phyloP scores from a whole-genome alignment of 306 rosid genomes.

The Biancaea sappan region DNA sequence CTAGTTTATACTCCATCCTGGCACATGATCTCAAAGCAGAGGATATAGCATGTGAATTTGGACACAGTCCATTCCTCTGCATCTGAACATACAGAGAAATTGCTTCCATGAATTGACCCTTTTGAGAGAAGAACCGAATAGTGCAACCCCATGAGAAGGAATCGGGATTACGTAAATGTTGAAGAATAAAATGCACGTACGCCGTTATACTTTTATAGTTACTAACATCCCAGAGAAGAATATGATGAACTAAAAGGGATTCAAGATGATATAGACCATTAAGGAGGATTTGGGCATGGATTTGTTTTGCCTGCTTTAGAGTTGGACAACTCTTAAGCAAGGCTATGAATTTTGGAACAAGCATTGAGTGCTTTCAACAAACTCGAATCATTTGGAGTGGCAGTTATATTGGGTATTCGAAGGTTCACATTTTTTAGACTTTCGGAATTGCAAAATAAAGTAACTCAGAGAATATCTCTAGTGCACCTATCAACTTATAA shows the following conservation, averaged over 20 bases:
- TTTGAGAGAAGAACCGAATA: conserved; percentile 67
- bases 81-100: conserved; percentile 61
- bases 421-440: not conserved
- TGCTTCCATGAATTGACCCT: conserved; percentile 61
- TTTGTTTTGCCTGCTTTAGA: conserved; percentile 58
- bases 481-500: too few species aligned
- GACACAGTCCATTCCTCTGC: conserved; percentile 59
- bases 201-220: conserved; percentile 43
- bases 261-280: conserved; percentile 45
- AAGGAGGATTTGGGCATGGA: conserved; percentile 55
- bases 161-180: conserved; percentile 54
- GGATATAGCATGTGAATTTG: conserved; percentile 62
- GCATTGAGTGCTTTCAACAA: conserved; percentile 31
- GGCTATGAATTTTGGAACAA: conserved; percentile 35
- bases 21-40: conserved; percentile 77
- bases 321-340: conserved; percentile 45
- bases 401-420: not conserved
- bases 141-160: conserved; percentile 68
- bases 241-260: conserved; percentile 52
- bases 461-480: too few species aligned
- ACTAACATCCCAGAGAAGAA: conserved; percentile 45
- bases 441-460: too few species aligned
- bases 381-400: not conserved
- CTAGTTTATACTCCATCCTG: conserved; percentile 37
- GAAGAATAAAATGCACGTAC: conserved; percentile 51